Base-by-base conservation (phyloP, 495 filamentous ascomycete species). In the Choiromyces venosus region DNA sequence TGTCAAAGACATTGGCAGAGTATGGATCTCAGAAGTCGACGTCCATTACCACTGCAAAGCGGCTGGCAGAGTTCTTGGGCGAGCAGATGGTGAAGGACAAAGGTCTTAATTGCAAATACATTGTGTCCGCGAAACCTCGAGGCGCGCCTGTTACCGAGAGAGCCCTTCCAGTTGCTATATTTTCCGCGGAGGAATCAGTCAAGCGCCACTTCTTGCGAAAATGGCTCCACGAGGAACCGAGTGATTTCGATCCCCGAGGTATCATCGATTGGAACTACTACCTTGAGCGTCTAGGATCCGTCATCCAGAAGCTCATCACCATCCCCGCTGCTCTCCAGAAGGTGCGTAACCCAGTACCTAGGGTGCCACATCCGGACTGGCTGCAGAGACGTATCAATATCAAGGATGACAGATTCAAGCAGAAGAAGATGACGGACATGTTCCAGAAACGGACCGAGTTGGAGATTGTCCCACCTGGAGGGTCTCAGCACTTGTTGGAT, bases 51-150 rank as follows among this genome's bases (percentile, higher is more conserved):
- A 99, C 95, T 0, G 95, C 95, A n/a, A 93, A 90, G 79, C 92
- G 95, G 66, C 83, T 99, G 25, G 95, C 95, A 37, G 96, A 98
- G 78, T 99, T 99, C 81, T 82, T 99, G 67, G 95, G 95, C 19
- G 93, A 97, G 82, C 94, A 97, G 80, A 99, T 99, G 95, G 88
- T 97, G 76, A 99, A 99, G 79, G 95, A 99, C 82, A 98, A 97
- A 82, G 95, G 95, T 21, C 83, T 99, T 76, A 98, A 98, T 83
- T 99, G 95, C 89, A 98, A 98, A 82, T 99, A 96, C 82, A 96
- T 99, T 83, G 97, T 99, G 76, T 96, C 93, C 56, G 87, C 93
- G 10, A 89, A 86, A 75, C 95, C 95, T 35, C 91, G 89, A 79
- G 90, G 90, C 80, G 93, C 95, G 0, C 94, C 95, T 33, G 94